Evolutionary conservation across 768 basidiomycete genomes (phyloP).

Genomic region (Termitomyces sp.): DNA sequence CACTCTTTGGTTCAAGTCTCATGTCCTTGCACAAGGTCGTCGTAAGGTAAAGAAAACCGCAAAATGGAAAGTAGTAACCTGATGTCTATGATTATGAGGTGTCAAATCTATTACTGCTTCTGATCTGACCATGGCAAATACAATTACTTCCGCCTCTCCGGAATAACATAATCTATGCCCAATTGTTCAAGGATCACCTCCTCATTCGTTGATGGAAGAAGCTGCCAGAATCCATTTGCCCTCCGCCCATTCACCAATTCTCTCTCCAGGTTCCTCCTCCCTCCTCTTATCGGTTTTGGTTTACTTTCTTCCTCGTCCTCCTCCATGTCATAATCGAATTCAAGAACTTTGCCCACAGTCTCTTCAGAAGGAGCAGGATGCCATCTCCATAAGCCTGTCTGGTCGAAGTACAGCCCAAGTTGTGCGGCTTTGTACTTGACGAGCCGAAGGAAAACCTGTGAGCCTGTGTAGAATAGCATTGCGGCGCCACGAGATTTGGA

Average conservation of each 20-base stretch:
- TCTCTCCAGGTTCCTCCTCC: not conserved
- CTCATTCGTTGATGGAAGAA: conserved; percentile 38
- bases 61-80: too few relatives aligned
- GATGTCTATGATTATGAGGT: too few relatives aligned
- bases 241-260: not conserved
- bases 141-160: conserved; percentile 21
- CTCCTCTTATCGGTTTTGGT: not conserved
- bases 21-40: not conserved
- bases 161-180: conserved; percentile 35
- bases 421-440: conserved; percentile 36
- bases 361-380: not conserved
- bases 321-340: not conserved
- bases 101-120: not conserved
- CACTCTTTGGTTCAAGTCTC: too few relatives aligned
- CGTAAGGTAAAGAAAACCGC: too few relatives aligned
- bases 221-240: conserved; percentile 38
- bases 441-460: conserved; percentile 39
- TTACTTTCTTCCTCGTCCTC: not conserved
- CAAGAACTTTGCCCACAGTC: not conserved
- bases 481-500: conserved; percentile 47
- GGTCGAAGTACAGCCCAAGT: conserved; percentile 47
- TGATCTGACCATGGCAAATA: not conserved
- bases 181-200: conserved; percentile 38
- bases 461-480: conserved; percentile 51
- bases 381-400: conserved; percentile 66